Evolutionary conservation across 352 stramenopile species (phyloP), one percentile per base, ranked within the genome.

Genomic region (Phytophthora kernoviae): DNA sequence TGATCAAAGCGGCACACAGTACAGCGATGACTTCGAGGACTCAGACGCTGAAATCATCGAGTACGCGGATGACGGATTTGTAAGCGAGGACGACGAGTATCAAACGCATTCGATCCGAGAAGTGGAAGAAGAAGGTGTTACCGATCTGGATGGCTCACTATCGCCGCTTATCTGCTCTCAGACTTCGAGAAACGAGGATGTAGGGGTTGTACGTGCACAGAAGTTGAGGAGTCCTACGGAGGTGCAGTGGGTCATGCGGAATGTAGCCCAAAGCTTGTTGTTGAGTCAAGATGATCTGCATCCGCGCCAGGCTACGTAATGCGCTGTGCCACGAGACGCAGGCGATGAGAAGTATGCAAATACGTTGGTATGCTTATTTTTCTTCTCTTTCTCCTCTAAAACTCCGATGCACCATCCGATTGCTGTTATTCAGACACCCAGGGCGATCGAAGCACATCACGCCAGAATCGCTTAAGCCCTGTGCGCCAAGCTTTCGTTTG

Each of bases 11-110:
- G 79, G 82, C 5, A 84, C 74, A 5, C 80, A 88, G 45, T 91
- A 91, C 68, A 94, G 83, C 62, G 83, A 94, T 30, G 85, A 94
- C 52, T 93, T 91, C 58, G 85, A 94, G 49, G 81, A 91, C 45
- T 58, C 70, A 0, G 83, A 92, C 33, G 83, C 82, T 18, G 85
- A 94, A 56, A 64, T 94, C 22, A 91, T 91, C 47, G 80, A 92
- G 44, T 93, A 93, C 55, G 75, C 70, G 9, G 77, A 91, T 55
- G 77, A 90, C 41, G 83, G 87, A 32, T 90, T 89, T 30, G 47
- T 65, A 22, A 54, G 50, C 17, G 79, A 87, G 20, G 67, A 69
- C 18, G 77, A 84, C 15, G 49, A 56, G 10, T 21, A 63, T 8
- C 30, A 49, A 10, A n/a, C 18, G 48, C 26, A 15, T 27, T 20